A percentile compares a stretch with the other conserved stretches of the same genome.
These are phyloP conservation scores for Ophiostoma quercus DNA, from an alignment of 2,329 filamentous ascomycete species.

Conservation along the genomic window DNA sequence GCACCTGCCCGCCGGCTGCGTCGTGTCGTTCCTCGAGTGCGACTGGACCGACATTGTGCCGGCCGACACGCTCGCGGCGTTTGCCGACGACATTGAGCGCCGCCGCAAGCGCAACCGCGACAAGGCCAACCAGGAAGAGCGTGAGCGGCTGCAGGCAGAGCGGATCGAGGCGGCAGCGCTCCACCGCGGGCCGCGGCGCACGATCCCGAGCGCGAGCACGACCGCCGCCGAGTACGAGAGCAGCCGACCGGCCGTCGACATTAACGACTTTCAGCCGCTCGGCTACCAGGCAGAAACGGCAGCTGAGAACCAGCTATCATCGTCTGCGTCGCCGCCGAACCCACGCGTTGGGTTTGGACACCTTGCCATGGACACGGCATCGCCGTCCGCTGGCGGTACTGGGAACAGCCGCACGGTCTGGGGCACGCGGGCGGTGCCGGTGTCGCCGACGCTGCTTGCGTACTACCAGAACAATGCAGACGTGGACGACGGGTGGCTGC, in stretches of 20 bases:
- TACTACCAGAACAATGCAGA: conserved; percentile 40
- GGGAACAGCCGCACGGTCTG: conserved; percentile 65
- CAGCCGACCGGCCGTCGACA: conserved; percentile 37
- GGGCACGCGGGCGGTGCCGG: conserved; percentile 71
- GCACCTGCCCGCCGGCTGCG: conserved; percentile 83
- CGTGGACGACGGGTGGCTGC: conserved; percentile 46
- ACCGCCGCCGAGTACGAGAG: conserved; percentile 11
- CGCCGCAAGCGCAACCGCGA: conserved; percentile 72
- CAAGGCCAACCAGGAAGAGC: conserved; percentile 80
- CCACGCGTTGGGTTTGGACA: conserved; percentile 59
- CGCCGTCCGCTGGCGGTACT: conserved; percentile 53
- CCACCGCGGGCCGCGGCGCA: conserved; percentile 17
- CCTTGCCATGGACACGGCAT: conserved; percentile 75
- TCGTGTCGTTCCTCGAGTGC: conserved; percentile 86
- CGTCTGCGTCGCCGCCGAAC: conserved; percentile 44
- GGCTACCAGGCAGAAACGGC: conserved; percentile 33
- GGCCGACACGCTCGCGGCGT: conserved; percentile 66
- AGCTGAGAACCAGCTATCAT: conserved; percentile 31
- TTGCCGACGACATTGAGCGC: conserved; percentile 69
- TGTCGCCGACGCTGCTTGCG: conserved; percentile 49
- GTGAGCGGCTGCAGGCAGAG: conserved; percentile 76
- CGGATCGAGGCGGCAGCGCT: conserved; percentile 65
- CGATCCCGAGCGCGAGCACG: background rate
- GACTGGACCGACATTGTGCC: conserved; percentile 90
- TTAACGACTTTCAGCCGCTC: conserved; percentile 62